Conservation (phyloP, 768 basidiomycete genomes). For the Ramaria sp. region DNA sequence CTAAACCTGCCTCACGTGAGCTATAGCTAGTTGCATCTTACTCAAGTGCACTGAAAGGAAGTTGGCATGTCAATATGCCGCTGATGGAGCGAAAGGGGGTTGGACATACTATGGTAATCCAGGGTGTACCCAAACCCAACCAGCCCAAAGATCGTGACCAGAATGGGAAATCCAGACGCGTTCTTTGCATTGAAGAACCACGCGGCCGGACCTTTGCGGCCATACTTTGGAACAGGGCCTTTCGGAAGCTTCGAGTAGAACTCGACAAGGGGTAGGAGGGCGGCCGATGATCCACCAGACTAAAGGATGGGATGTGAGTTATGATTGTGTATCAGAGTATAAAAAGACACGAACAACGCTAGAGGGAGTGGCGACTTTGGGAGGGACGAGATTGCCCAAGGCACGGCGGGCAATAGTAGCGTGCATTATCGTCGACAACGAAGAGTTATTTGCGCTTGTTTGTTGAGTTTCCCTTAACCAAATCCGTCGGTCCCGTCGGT, state of each 20-base stretch:
- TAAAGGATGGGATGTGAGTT: constrained; percentile 23
- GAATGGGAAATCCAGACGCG: constrained; percentile 62
- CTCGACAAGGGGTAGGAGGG: constrained; percentile 76
- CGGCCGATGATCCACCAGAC: constrained; percentile 74
- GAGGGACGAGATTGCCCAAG: constrained; percentile 78
- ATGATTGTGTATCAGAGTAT: neutral
- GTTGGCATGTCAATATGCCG: neutral
- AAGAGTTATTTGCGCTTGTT: neutral
- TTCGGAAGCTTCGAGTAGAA: constrained; percentile 98
- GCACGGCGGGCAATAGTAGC: constrained; percentile 76
- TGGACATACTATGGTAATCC: constrained; percentile 77
- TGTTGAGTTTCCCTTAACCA: neutral
- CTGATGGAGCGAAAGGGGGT: neutral
- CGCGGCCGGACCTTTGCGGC: constrained; percentile 57
- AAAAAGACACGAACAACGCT: constrained; percentile 53
- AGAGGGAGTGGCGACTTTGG: constrained; percentile 88
- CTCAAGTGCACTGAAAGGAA: constrained; percentile 58
- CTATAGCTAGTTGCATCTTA: constrained; percentile 29
- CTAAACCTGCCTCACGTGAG: constrained; percentile 17
- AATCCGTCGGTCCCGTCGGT: neutral
- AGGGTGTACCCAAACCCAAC: constrained; percentile 78
- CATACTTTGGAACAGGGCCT: constrained; percentile 54
- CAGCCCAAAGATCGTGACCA: constrained; percentile 49
- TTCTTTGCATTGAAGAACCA: constrained; percentile 74
- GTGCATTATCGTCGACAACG: constrained; percentile 41